These are phyloP conservation scores for Cystofilobasidium ferigula DNA, from an alignment of 768 basidiomycete species.

Conservation along the genomic window DNA sequence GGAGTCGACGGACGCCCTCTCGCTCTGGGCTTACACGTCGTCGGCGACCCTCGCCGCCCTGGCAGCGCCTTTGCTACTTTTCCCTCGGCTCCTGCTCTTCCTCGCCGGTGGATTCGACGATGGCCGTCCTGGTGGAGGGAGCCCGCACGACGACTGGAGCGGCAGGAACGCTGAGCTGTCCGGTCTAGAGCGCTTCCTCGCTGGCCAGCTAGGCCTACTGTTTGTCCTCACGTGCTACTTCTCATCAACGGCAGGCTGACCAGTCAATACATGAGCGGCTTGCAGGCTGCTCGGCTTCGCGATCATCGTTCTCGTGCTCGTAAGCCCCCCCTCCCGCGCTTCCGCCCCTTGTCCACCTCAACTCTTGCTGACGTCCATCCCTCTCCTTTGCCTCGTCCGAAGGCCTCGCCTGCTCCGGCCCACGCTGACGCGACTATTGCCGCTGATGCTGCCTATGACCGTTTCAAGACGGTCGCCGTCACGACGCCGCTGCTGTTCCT, in stretches of 20 bases:
- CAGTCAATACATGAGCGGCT: no score
- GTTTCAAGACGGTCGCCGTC: neutral
- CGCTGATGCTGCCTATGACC: neutral
- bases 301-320: neutral
- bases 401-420: neutral
- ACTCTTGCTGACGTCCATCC: neutral
- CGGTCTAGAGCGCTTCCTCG: constrained; percentile 13
- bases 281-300: neutral
- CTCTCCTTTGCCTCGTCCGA: neutral
- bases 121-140: neutral
- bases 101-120: constrained; percentile 14
- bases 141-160: neutral
- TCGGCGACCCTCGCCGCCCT: neutral
- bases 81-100: constrained; percentile 17
- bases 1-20: constrained; percentile 9
- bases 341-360: neutral
- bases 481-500: constrained; percentile 4
- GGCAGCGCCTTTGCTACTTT: constrained; percentile 4
- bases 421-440: neutral
- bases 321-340: neutral
- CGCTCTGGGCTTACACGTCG: constrained; percentile 19
- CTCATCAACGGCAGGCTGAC: neutral
- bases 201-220: constrained; percentile 9
- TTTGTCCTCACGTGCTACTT: neutral
- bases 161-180: constrained; percentile 11